Evolutionary conservation across 768 basidiomycete species (phyloP), one percentile per base, ranked within the genome.

Genomic region (Kockovaella imperatae): DNA sequence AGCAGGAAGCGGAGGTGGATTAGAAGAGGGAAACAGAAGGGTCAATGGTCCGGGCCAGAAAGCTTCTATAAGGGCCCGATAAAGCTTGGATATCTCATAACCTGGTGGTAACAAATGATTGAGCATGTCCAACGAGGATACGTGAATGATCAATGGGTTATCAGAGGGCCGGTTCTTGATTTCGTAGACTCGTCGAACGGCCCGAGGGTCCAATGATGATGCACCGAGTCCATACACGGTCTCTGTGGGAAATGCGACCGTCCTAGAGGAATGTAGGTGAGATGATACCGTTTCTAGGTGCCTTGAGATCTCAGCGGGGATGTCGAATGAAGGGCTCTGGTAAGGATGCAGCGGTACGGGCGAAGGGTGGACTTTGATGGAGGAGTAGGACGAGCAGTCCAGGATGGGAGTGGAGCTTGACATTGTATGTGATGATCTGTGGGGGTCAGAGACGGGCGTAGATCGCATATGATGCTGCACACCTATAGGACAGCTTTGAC

Each of bases 141-240:
- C 81, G 72, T 99, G 95, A 21, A 96, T 86, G 76, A 99, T 99
- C 45, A 99, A 78, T 1, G 95, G 95, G 71, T 99, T 99, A 71
- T 99, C 95, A 3, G 84, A 74, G 5, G 95, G 95, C 45, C 95
- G 79, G 31, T 89, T 87, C 64, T 99, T 99, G 42, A 84, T 84
- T 15, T 78, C 70, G 71, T 89, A 99, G 60, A 99, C 90, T 59
- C 77, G 77, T 2, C 77, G 64, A 4, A 80, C 78, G 2, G 91
- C 88, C 1, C 46, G 31, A 0, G 62, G 59, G 35, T 59, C 74
- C 36, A 88, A 73, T 0, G 93, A 89, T 18, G 82, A 73, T 0
- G 89, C 95, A 24, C 86, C 95, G n/a, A 99, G 80, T 1, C 95
- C 95, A 71, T 97, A 99, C 10, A 99, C 95, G 0, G 95, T 97